Conservation (phyloP, 371 early-diverging fungal genomes). For the Mucor indicus region DNA sequence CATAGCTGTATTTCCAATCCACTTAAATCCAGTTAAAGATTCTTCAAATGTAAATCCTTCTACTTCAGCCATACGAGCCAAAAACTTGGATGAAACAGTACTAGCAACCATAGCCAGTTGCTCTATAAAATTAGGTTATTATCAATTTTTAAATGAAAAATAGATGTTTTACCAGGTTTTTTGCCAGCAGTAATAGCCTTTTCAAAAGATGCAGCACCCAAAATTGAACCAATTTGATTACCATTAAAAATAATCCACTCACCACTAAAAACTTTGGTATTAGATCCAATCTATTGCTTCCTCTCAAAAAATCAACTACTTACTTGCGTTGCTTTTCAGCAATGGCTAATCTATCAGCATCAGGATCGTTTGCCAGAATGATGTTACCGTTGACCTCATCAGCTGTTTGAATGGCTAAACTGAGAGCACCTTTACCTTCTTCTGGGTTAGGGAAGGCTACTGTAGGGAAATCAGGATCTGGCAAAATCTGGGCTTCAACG, state of each 20-base stretch:
- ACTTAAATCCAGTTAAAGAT: constrained; percentile 95
- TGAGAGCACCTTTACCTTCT: constrained; percentile 86
- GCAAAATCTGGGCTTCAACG: constrained; percentile 68
- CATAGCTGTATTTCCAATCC: constrained; percentile 86
- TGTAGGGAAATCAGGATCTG: constrained; percentile 94
- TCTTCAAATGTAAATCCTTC: constrained; percentile 87
- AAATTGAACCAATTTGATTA: constrained; percentile 88
- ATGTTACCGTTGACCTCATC: constrained; percentile 53
- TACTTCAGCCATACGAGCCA: constrained; percentile 68
- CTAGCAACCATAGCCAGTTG: constrained; percentile 83
- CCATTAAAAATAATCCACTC: constrained; percentile 87
- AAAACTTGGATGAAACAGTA: constrained; percentile 87
- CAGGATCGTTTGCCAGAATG: constrained; percentile 97
- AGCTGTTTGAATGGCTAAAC: constrained; percentile 76
- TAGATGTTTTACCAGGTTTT: constrained; percentile 45
- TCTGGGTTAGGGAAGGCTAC: constrained; percentile 94
- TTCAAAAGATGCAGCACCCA: constrained; percentile 74
- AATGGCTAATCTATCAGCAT: constrained; percentile 93
- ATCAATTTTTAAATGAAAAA: too few relatives aligned
- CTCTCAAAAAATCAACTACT: too few relatives aligned
- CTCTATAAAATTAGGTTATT: constrained; percentile 18
- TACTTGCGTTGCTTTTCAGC: constrained; percentile 72
- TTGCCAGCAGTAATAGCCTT: constrained; percentile 54
- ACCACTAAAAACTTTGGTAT: too few relatives aligned
- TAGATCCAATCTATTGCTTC: too few relatives aligned